phyloP scores from a whole-genome alignment of 2,329 filamentous ascomycete species.

The Blumeriella jaapii region DNA sequence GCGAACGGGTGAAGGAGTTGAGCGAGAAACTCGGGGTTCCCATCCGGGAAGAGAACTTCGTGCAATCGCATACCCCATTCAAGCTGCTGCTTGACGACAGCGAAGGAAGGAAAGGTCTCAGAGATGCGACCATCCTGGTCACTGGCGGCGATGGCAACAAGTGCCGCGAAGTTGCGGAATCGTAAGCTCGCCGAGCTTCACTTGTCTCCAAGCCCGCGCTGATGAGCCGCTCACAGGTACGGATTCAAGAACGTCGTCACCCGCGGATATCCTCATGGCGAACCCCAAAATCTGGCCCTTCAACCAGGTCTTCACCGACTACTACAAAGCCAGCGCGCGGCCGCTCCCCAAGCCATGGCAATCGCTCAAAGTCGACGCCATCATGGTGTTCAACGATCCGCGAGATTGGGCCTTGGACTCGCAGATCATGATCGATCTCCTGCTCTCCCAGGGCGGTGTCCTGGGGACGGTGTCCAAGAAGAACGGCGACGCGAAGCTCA shows the following conservation, averaged over 20 bases:
- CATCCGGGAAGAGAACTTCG: slow-evolving; percentile 58
- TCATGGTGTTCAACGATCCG: slow-evolving; percentile 92
- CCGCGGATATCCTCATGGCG: slow-evolving; percentile 67
- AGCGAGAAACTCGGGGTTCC: slow-evolving; percentile 51
- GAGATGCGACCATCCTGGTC: slow-evolving; percentile 59
- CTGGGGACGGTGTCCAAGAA: slow-evolving; percentile 67
- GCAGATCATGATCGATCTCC: slow-evolving; percentile 71
- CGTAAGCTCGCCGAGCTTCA: slow-evolving; percentile 11
- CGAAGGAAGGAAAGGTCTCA: slow-evolving; percentile 38
- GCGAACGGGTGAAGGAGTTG: slow-evolving; percentile 59
- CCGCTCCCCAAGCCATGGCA: slow-evolving; percentile 38
- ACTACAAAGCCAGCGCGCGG: slow-evolving; percentile 47
- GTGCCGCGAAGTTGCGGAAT: slow-evolving; percentile 51
- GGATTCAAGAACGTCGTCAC: slow-evolving; percentile 77
- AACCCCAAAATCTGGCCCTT: slow-evolving; percentile 77
- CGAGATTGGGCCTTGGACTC: slow-evolving; percentile 90
- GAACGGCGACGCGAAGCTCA: slow-evolving; percentile 54
- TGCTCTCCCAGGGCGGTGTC: slow-evolving; percentile 68
- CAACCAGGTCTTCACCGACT: slow-evolving; percentile 49
- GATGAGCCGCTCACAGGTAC: slow-evolving; percentile 33
- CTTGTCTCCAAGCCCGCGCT: too few relatives aligned
- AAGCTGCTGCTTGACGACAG: slow-evolving; percentile 53
- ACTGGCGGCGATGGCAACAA: slow-evolving; percentile 43
- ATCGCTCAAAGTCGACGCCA: slow-evolving; percentile 70
- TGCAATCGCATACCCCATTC: slow-evolving; percentile 89